Evolutionary conservation across 1,284 basidiomycete genomes (phyloP), one percentile per base, ranked within the genome.

Genomic region (Pholiota adiposa): DNA sequence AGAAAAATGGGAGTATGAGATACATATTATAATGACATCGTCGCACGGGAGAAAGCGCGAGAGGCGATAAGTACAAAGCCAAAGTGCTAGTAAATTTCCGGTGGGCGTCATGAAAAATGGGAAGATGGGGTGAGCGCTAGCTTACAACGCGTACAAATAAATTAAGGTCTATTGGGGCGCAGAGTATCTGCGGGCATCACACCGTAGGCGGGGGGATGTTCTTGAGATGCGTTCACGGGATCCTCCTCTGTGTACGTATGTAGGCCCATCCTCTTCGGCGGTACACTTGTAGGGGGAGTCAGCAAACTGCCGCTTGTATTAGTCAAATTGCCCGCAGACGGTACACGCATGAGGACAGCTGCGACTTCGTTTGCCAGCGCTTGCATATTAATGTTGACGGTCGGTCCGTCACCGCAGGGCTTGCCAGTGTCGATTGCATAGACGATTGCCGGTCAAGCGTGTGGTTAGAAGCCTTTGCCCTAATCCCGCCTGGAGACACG

Each of bases 131-230:
- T 5, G 11, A 31, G 29, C 29, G 29, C 11, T 5, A 31, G 29
- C n/a, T n/a, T n/a, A n/a, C 4, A 31, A 31, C 11, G 29, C 11
- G 29, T 11, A 31, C 29, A 31, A 31, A 31, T 31, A 31, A 31
- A 41, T 29, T 27, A 38, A 18, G 33, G n/a, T 41, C 36, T 53
- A 19, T 27, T 53, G 36, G 36, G 8, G 11, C 19, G 41, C 31
- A 44, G 51, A 21, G 27, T 23, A 27, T 46, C 23, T 4, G 21
- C 9, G 25, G 21, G 44, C 1, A 23, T 29, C 12, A 59, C 40
- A 7, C 59, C 52, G 38, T 63, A 63, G 3, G 59, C 56, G 21
- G 59, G 54, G 11, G 59, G 40, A 34, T 54, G 40, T 19, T 54
- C 48, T 6, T 33, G 31, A 19, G 48, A 34, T 16, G 36, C 14